Evolutionary conservation across 2,329 filamentous ascomycete genomes (phyloP), one percentile per base, ranked within the genome.

Genomic region (Dryadomyces quercivorus): DNA sequence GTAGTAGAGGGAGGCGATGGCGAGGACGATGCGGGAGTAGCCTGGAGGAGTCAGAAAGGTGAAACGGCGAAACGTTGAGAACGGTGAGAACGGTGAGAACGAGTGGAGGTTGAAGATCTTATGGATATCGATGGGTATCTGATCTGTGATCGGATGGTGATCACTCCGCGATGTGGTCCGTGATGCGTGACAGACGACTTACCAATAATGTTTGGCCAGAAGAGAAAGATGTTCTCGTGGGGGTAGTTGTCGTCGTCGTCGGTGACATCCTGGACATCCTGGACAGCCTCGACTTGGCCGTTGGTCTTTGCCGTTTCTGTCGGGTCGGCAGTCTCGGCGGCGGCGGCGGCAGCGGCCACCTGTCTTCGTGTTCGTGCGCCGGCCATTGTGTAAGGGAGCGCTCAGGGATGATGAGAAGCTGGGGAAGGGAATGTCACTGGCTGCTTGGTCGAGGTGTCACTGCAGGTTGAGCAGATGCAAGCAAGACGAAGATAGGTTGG

Each of bases 1-100:
- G 75, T 96, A 98, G 75, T 97, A 95, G 61, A 98, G 83, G 31
- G 93, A 96, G 50, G 87, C 88, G 64, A 96, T 74, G 63, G 91
- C 90, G 61, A 92, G 80, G 59, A 92, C 72, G 65, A 93, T 85
- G 63, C 88, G 84, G 56, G 73, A 77, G 70, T 92, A 92, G 61
- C 87, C 87, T 90, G 60, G 47, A 36, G 12, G 7, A 16, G 18
- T 16, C 31, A 2, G 26, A 21, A 18, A 20, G 16, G 31, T 38
- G 42, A 12, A 18, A n/a, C 5, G 34, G 22, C 15, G n/a, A n/a
- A n/a, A n/a, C n/a, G n/a, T n/a, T n/a, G n/a, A n/a, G n/a, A n/a
- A n/a, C n/a, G n/a, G n/a, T n/a, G n/a, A n/a, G n/a, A n/a, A n/a
- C n/a, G n/a, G n/a, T n/a, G n/a, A n/a, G n/a, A 38, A 10, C 8